Conservation (phyloP, 345 rosid species). For the Citrus maxima region DNA sequence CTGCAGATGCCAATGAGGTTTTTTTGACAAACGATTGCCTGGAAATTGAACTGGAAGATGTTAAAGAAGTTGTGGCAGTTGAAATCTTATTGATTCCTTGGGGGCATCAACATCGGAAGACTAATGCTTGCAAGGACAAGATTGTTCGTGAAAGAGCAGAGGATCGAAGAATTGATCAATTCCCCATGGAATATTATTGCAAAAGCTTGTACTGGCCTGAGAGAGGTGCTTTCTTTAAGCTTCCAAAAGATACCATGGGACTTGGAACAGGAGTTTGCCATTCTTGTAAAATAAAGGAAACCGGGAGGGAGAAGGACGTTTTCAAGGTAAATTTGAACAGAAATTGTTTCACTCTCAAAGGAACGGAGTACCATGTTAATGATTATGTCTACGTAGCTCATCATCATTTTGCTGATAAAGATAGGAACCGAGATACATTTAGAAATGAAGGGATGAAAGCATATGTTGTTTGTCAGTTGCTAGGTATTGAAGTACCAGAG, state of each 20-base stretch:
- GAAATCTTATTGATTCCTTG: conserved; percentile 51
- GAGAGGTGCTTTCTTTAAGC: conserved; percentile 61
- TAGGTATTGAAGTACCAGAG: conserved; percentile 36
- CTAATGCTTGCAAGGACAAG: conserved; percentile 35
- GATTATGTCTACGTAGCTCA: conserved; percentile 58
- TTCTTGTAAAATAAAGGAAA: conserved; percentile 45
- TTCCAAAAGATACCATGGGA: conserved; percentile 42
- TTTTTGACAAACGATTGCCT: conserved; percentile 54
- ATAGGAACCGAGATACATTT: conserved; percentile 25
- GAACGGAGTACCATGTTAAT: conserved; percentile 34
- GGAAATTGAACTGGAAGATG: conserved; percentile 39
- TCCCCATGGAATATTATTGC: conserved; percentile 51
- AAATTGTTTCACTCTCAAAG: conserved; percentile 37
- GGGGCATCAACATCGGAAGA: conserved; percentile 61
- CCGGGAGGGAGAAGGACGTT: conserved; percentile 21
- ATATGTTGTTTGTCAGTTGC: conserved; percentile 57
- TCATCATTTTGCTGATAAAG: conserved; percentile 25
- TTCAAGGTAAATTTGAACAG: conserved; percentile 23
- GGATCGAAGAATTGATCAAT: conserved; percentile 43
- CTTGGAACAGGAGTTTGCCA: conserved; percentile 46
- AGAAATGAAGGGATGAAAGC: conserved; percentile 61
- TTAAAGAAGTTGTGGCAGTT: conserved; percentile 34
- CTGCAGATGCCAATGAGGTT: conserved; percentile 62
- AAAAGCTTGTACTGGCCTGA: conserved; percentile 57
- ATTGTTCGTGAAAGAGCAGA: conserved; percentile 45